phyloP scores from a whole-genome alignment of 2,329 filamentous ascomycete genomes.

The Diaporthe ilicicola region DNA sequence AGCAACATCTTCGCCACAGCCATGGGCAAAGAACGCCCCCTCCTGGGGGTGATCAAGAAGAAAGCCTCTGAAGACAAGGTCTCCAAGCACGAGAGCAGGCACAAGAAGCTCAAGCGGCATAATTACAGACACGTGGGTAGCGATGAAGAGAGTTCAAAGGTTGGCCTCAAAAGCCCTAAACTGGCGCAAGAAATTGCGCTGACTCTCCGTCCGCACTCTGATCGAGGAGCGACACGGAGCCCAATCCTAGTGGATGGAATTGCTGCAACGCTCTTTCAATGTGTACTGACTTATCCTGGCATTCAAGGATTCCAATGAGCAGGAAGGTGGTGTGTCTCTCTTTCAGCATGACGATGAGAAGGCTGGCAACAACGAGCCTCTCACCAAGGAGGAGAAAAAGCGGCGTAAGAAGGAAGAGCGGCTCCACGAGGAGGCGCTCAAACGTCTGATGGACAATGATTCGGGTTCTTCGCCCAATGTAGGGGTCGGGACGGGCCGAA shows the following conservation, averaged over 20 bases:
- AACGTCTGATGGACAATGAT: slow-evolving; percentile 12
- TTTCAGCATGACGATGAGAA: slow-evolving; percentile 9
- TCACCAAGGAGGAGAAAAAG: slow-evolving; percentile 14
- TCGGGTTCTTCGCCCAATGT: neutral
- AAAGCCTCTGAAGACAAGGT: slow-evolving; percentile 32
- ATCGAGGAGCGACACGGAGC: neutral
- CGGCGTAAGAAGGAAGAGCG: slow-evolving; percentile 26
- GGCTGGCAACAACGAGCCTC: neutral
- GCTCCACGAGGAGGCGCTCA: slow-evolving; percentile 21
- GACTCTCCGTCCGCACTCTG: slow-evolving; percentile 25
- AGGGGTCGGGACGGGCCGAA: slow-evolving; percentile 4
- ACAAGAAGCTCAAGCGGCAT: slow-evolving; percentile 27
- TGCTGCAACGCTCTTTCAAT: neutral
- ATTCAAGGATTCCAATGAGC: slow-evolving; percentile 20
- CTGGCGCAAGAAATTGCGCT: slow-evolving; percentile 29
- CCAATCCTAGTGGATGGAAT: slow-evolving; percentile 25
- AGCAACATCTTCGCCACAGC: neutral
- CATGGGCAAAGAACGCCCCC: slow-evolving; percentile 26
- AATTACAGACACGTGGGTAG: slow-evolving; percentile 2
- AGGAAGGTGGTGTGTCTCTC: slow-evolving; percentile 28
- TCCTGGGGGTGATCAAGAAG: slow-evolving; percentile 30
- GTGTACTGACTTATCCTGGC: slow-evolving; percentile 17
- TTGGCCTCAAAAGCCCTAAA: slow-evolving; percentile 32
- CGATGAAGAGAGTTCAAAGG: slow-evolving; percentile 27
- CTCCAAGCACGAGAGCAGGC: slow-evolving; percentile 28